Evolutionary conservation across 768 basidiomycete genomes (phyloP).

Genomic region (Lactifluus echinatus): DNA sequence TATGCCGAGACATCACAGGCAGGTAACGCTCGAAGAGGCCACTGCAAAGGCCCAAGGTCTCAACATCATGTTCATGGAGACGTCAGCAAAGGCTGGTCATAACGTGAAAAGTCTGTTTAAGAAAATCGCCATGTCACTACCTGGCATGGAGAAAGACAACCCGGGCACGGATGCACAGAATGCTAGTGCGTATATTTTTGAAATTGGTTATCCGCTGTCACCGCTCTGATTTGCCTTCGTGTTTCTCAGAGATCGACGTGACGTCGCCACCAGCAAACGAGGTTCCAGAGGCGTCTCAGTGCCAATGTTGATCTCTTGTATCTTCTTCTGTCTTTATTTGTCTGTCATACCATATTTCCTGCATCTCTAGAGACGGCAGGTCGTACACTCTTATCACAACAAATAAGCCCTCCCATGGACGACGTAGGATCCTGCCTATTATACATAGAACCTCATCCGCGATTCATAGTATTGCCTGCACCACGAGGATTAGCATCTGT

Average conservation of each 20-base stretch:
- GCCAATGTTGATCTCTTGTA: conserved; percentile 56
- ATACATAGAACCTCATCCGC: conserved; percentile 44
- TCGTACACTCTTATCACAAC: not conserved
- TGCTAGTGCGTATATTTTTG: conserved; percentile 30
- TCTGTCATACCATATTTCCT: conserved; percentile 18
- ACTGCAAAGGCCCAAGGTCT: conserved; percentile 85
- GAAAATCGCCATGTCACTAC: conserved; percentile 97
- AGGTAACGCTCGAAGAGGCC: conserved; percentile 98
- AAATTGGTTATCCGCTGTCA: not conserved
- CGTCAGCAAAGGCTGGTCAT: conserved; percentile 97
- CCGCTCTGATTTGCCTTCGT: not conserved
- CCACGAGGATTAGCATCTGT: conserved; percentile 82
- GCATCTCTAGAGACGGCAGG: conserved; percentile 11
- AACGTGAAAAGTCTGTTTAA: conserved; percentile 99
- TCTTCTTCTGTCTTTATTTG: conserved; percentile 16
- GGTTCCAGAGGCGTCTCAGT: conserved; percentile 81
- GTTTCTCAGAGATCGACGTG: conserved; percentile 77
- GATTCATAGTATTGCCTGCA: conserved; percentile 96
- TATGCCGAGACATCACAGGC: conserved; percentile 39
- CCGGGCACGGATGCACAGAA: conserved; percentile 42
- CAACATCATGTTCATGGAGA: conserved; percentile 98
- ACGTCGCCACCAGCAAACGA: conserved; percentile 58
- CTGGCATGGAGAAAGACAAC: conserved; percentile 85
- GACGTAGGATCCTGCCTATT: conserved; percentile 9
- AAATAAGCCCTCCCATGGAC: not conserved